phyloP scores from a whole-genome alignment of 306 rosid species.

The Quercus dentata region DNA sequence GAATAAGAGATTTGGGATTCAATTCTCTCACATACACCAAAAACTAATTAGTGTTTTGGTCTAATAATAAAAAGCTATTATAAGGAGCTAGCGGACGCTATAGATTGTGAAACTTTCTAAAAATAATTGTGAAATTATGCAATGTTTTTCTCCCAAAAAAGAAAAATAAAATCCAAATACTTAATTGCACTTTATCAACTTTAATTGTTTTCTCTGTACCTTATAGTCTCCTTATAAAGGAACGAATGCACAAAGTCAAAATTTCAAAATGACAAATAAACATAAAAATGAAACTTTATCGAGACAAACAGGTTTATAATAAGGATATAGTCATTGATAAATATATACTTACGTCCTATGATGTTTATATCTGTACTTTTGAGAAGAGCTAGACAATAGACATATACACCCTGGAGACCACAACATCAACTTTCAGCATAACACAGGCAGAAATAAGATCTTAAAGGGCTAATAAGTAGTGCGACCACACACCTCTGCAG shows the following conservation, averaged over 20 bases:
- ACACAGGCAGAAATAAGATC: background rate
- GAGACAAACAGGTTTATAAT: no score
- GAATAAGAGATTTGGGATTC: no score
- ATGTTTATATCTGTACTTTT: constrained; percentile 58
- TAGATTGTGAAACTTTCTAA: no score
- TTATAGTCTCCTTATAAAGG: background rate
- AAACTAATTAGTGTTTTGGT: no score
- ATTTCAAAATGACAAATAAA: no score
- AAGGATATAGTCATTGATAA: background rate
- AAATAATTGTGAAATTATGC: background rate
- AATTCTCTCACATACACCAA: no score
- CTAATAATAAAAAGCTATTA: no score
- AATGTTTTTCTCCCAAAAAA: background rate
- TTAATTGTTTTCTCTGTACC: background rate
- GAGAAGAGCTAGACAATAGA: constrained; percentile 56
- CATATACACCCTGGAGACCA: constrained; percentile 34
- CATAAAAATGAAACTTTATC: no score
- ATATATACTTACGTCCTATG: constrained; percentile 77
- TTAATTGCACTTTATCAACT: background rate
- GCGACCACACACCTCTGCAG: constrained; percentile 25
- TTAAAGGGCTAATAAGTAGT: background rate
- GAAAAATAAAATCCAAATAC: background rate
- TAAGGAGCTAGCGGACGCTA: no score
- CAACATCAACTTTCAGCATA: constrained; percentile 5
- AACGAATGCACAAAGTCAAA: background rate